Percentiles rank a stretch among this genome's conserved stretches.
Evolutionary conservation across 1,284 basidiomycete genomes (phyloP).

Genomic region (Apiotrichum gracile): DNA sequence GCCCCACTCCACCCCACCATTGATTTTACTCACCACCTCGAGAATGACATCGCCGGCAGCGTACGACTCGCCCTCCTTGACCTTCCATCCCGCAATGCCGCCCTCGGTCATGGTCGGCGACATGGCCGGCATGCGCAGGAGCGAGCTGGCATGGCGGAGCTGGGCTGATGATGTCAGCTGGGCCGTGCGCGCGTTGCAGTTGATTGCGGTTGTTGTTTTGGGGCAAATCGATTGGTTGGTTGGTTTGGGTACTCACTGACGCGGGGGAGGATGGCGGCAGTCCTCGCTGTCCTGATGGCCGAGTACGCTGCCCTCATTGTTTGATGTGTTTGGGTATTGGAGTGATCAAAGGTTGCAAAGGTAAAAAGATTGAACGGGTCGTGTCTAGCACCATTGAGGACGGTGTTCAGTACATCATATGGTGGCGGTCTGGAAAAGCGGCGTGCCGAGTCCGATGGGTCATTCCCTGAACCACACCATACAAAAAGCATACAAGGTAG

Average conservation of each 20-base stretch:
- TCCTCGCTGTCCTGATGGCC: too few relatives aligned
- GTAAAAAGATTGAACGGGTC: too few relatives aligned
- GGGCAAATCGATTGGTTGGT: not conserved
- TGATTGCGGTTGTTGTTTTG: not conserved
- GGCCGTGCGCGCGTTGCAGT: too few relatives aligned
- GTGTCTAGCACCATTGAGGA: too few relatives aligned
- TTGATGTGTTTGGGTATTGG: not conserved
- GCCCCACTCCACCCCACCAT: too few relatives aligned
- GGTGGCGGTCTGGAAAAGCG: not conserved
- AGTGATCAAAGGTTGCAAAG: too few relatives aligned
- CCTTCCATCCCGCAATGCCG: conserved; percentile 88
- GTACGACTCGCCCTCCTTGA: conserved; percentile 79
- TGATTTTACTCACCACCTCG: conserved; percentile 68
- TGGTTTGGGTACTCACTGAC: not conserved
- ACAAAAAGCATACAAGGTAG: too few relatives aligned
- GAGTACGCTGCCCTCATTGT: too few relatives aligned
- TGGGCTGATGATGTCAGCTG: conserved; percentile 2
- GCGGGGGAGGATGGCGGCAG: too few relatives aligned
- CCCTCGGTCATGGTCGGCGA: conserved; percentile 99
- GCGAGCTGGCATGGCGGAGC: conserved; percentile 58
- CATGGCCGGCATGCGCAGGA: conserved; percentile 88
- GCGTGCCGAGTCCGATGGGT: not conserved
- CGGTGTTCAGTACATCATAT: too few relatives aligned
- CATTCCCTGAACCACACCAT: not conserved
- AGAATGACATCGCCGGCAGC: conserved; percentile 81